Conservation (phyloP, 2,329 filamentous ascomycete genomes). For the Nectriaceae sp. region DNA sequence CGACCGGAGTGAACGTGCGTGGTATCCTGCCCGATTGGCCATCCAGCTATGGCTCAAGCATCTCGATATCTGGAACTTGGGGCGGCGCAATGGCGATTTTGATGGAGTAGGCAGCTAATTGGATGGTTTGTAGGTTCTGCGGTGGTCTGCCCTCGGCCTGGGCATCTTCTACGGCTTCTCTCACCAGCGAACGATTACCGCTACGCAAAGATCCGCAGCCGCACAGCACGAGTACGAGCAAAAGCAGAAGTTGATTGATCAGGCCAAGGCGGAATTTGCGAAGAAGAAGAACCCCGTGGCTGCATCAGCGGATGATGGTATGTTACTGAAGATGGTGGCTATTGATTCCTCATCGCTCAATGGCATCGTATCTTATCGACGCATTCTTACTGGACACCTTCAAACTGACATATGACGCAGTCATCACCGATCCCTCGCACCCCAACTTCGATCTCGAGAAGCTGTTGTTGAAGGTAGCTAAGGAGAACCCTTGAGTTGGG, state of each 20-base stretch:
- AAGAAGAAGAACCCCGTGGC: constrained; percentile 66
- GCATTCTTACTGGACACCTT: not conserved
- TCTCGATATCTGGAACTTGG: constrained; percentile 8
- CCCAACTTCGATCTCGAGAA: constrained; percentile 94
- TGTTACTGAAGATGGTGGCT: constrained; percentile 14
- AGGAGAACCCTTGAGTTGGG: constrained; percentile 50
- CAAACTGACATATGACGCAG: constrained; percentile 29
- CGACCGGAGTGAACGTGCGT: constrained; percentile 70
- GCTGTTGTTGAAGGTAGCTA: constrained; percentile 66
- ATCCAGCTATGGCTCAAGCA: constrained; percentile 23
- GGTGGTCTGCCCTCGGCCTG: constrained; percentile 90
- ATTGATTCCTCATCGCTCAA: constrained; percentile 1
- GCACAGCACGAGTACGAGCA: constrained; percentile 83
- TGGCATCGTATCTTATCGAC: not conserved
- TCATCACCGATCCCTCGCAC: constrained; percentile 68
- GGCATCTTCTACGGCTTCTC: constrained; percentile 95
- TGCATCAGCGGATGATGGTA: constrained; percentile 36
- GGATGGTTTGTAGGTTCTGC: constrained; percentile 72
- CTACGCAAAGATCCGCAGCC: constrained; percentile 69
- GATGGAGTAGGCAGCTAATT: constrained; percentile 29
- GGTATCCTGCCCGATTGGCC: constrained; percentile 30
- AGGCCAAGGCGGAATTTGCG: constrained; percentile 88
- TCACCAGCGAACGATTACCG: constrained; percentile 81
- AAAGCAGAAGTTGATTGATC: constrained; percentile 87
- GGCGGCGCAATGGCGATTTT: constrained; percentile 4